Percentiles rank a stretch among this genome's conserved stretches.
These are phyloP conservation scores for Diaporthe nobilis DNA, from an alignment of 2,329 filamentous ascomycete genomes.

Conservation along the genomic window DNA sequence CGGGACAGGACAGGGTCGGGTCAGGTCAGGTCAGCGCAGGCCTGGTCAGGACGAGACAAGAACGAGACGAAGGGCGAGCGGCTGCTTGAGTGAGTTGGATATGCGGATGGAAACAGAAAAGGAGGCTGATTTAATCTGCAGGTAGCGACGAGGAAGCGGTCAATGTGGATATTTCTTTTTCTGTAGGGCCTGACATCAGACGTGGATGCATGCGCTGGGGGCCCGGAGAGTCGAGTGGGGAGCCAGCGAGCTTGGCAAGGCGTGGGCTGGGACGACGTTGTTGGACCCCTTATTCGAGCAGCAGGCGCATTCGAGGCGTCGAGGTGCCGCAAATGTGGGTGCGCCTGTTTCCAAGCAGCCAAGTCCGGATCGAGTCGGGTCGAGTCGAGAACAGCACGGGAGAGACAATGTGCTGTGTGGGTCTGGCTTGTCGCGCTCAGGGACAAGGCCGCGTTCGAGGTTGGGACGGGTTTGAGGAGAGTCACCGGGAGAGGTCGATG, in stretches of 20 bases:
- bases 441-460: slow-evolving; percentile 22
- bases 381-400: slow-evolving; percentile 16
- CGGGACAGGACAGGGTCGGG: background rate
- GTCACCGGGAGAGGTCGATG: no score
- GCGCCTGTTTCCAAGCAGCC: slow-evolving; percentile 7
- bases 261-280: background rate
- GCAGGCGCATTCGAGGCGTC: background rate
- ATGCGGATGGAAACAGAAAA: slow-evolving; percentile 2
- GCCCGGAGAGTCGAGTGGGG: slow-evolving; percentile 28
- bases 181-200: slow-evolving; percentile 38
- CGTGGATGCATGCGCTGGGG: slow-evolving; percentile 26
- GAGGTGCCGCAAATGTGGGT: background rate
- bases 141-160: slow-evolving; percentile 30
- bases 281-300: slow-evolving; percentile 19
- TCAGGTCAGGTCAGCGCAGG: background rate
- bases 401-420: background rate
- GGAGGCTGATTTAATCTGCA: slow-evolving; percentile 18
- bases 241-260: slow-evolving; percentile 29
- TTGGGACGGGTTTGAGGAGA: background rate
- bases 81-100: background rate
- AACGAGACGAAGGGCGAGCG: background rate
- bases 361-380: slow-evolving; percentile 22
- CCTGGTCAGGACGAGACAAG: background rate
- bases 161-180: slow-evolving; percentile 30
- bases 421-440: slow-evolving; percentile 8